Percentiles rank a stretch among this genome's conserved stretches.
phyloP scores from a whole-genome alignment of 768 basidiomycete genomes.

The Leccinellum rugosiceps region DNA sequence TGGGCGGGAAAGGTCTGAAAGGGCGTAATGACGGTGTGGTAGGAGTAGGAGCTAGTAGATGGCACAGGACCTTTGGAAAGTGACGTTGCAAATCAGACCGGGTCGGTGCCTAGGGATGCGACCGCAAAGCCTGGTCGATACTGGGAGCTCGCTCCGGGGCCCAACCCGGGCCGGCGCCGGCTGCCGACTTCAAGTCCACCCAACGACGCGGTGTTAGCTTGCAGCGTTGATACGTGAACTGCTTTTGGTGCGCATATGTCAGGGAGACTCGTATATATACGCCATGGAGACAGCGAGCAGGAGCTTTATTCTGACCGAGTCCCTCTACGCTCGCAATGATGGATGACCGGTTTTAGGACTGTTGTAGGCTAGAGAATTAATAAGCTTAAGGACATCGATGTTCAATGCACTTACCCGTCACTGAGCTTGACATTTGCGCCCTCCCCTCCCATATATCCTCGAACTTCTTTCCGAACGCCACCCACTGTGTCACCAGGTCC shows the following conservation, averaged over 20 bases:
- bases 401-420: too few species aligned
- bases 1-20: not conserved
- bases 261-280: not conserved
- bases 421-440: too few species aligned
- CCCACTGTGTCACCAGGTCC: too few species aligned
- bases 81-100: conserved; percentile 7
- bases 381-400: too few species aligned
- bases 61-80: not conserved
- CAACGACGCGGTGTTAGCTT: too few species aligned
- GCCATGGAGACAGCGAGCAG: not conserved
- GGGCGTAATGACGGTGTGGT: not conserved
- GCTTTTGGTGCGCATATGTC: not conserved
- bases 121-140: conserved; percentile 1
- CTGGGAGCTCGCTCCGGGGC: not conserved
- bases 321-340: not conserved
- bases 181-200: too few species aligned
- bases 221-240: too few species aligned
- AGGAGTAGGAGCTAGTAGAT: not conserved
- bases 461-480: not conserved
- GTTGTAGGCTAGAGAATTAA: too few species aligned
- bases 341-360: not conserved
- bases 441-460: too few species aligned
- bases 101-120: not conserved
- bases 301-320: not conserved
- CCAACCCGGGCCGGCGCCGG: too few species aligned